Evolutionary conservation across 768 basidiomycete species (phyloP), one percentile per base, ranked within the genome.

Genomic region (Mycena pura): DNA sequence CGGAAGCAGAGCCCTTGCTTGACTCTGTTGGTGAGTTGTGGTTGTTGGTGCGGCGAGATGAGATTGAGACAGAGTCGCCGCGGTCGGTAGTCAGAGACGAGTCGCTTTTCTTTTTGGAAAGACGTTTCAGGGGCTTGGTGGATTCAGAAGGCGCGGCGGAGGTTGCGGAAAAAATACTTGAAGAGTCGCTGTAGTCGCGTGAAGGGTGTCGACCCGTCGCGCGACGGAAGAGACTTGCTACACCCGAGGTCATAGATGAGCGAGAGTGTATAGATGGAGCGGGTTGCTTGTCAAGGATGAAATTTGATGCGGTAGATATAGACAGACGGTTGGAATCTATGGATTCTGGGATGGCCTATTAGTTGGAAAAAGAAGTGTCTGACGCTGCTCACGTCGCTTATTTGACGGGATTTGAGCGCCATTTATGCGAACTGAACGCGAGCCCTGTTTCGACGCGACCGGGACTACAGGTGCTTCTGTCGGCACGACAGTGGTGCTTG

Each of bases 391-490:
- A 80, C 78, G 63, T 72, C 74, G 69, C 44, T 66, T 69, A 45
- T 78, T 77, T 29, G 72, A 62, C 15, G 66, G 54, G 27, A 68
- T 43, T 9, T 71, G 67, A 13, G 60, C 64, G 31, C 73, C 74
- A 67, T 62, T 71, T 3, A 63, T 68, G 40, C 74, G 73, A 58
- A 76, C 73, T 43, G 73, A 70, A 24, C 71, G 71, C 52, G 59
- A 43, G 41, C 38, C 39, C 13, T 29, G 43, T 25, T 31, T 53
- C 28, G 64, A 44, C 32, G 79, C 72, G 63, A 84, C 78, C 38
- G 88, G 88, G 41, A 91, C 85, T 40, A 91, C 71, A 22, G 91
- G 78, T 10, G 69, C 73, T 72, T 93, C 91, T 36, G 81, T 78
- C 6, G 91, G 90, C 21, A 90, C 79, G 9, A 77, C 69, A 24